Evolutionary conservation across 352 stramenopile genomes (phyloP), one percentile per base, ranked within the genome.

Genomic region (Sclerospora graminicola): DNA sequence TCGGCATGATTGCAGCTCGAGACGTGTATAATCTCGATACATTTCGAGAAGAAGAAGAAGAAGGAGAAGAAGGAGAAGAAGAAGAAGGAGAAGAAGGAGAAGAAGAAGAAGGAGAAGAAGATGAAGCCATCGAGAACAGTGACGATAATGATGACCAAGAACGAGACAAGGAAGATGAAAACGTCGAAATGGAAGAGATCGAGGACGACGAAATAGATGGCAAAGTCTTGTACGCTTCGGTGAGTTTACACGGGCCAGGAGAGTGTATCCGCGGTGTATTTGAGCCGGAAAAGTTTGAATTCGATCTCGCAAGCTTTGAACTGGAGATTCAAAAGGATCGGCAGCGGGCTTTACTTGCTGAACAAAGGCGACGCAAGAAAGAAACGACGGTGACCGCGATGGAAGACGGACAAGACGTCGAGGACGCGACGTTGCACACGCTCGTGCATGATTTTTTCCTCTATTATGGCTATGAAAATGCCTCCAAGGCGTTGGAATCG

Each of bases 11-110:
- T 8, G 40, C 63, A 8, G 66, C 66, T 39, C 54, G 44, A 32
- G 69, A 82, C 45, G 66, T 82, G 35, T 57, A 69, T 16, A 54
- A 82, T 30, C 45, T 82, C 9, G 68, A 78, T 35, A 36, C 56
- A 41, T 67, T 74, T 55, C 36, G 32, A 32, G 51, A 64, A 34
- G 20, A 56, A 10, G 48, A 45, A 5, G 34, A 13, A 5, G 40
- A n/a, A 0, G 48, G 54, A 5, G 27, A 38, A 3, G 44, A 59
- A 3, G 16, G 59, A 5, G 44, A 40, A 19, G 38, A 53, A n/a
- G 35, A 28, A 13, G 41, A 43, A 2, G 29, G 24, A 1, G 41
- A 56, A 3, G 27, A 60, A 4, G 43, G 44, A 26, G 35, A 59
- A 13, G 28, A 41, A 10, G 41, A 48, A 1, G 37, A 33, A 3